Percentiles rank a stretch among this genome's conserved stretches.
Conservation (phyloP, 441 rosid genomes). For the Geranium incanum region DNA sequence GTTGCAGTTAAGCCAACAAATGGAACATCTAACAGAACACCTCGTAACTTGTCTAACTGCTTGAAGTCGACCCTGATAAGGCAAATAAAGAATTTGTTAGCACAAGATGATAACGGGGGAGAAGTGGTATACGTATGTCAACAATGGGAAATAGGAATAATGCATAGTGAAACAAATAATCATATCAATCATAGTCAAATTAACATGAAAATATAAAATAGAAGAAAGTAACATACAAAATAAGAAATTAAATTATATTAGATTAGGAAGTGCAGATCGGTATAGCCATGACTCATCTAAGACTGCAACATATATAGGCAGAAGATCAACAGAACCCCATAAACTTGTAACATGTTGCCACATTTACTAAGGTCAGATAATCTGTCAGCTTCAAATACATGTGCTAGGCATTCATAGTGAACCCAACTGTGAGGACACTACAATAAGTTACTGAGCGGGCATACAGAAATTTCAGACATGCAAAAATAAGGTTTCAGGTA, state of each 20-base stretch:
- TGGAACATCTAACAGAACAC: conserved; percentile 34
- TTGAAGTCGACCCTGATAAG: conserved; percentile 44
- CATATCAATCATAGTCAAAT: not conserved
- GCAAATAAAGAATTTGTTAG: conserved; percentile 8
- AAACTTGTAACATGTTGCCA: not conserved
- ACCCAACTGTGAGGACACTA: not conserved
- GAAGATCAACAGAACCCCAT: not conserved
- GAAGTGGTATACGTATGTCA: not conserved
- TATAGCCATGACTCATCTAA: not conserved
- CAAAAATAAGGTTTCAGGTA: not conserved
- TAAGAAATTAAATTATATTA: not conserved
- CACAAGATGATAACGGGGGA: not conserved
- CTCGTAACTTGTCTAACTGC: conserved; percentile 36
- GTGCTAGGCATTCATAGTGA: not conserved
- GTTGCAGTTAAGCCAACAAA: conserved; percentile 50
- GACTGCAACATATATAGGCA: not conserved
- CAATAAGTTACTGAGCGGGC: not conserved
- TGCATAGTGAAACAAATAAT: not conserved
- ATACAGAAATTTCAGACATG: not conserved
- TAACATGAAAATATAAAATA: not conserved
- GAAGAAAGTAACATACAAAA: conserved; percentile 1
- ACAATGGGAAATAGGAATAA: not conserved
- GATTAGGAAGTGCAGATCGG: not conserved
- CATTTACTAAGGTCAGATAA: not conserved
- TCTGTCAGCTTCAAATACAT: not conserved